phyloP scores from a whole-genome alignment of 257 asterid genomes.

The Nicotiana otophora region DNA sequence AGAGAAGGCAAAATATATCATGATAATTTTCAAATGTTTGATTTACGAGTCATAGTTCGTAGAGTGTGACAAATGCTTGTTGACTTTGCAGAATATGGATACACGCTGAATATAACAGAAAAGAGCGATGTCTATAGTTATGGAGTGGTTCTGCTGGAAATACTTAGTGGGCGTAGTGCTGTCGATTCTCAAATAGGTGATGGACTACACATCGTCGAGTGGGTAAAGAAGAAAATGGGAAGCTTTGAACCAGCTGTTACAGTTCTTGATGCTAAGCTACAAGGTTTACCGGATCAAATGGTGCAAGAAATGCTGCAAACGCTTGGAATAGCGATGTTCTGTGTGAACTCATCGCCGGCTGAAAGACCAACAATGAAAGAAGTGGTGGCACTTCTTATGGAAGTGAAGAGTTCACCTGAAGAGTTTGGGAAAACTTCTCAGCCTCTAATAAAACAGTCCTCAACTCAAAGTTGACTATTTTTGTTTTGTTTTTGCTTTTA shows the following conservation, averaged over 20 bases:
- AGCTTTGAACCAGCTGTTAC: conserved; percentile 86
- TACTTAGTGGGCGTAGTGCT: conserved; percentile 77
- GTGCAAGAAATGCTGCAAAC: conserved; percentile 98
- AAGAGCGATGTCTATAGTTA: conserved; percentile 95
- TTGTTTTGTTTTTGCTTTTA: neutral
- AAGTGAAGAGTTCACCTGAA: conserved; percentile 75
- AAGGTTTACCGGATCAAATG: conserved; percentile 70
- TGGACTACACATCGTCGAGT: conserved; percentile 84
- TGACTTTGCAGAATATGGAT: conserved; percentile 68
- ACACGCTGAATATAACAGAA: conserved; percentile 77
- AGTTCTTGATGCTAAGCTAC: conserved; percentile 71
- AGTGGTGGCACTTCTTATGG: conserved; percentile 91
- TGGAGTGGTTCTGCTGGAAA: conserved; percentile 85
- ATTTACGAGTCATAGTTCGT: neutral
- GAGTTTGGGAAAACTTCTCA: conserved; percentile 80
- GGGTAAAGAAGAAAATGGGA: conserved; percentile 97
- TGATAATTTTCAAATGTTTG: neutral
- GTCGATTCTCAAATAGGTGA: conserved; percentile 76
- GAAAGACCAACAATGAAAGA: conserved; percentile 97
- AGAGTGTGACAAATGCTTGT: neutral
- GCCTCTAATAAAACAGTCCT: conserved; percentile 76
- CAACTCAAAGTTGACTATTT: conserved; percentile 47
- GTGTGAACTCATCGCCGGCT: conserved; percentile 74
- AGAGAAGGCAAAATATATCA: neutral
- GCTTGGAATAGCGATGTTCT: conserved; percentile 92